Evolutionary conservation across 768 basidiomycete genomes (phyloP).

Genomic region (Rickenella mellea): DNA sequence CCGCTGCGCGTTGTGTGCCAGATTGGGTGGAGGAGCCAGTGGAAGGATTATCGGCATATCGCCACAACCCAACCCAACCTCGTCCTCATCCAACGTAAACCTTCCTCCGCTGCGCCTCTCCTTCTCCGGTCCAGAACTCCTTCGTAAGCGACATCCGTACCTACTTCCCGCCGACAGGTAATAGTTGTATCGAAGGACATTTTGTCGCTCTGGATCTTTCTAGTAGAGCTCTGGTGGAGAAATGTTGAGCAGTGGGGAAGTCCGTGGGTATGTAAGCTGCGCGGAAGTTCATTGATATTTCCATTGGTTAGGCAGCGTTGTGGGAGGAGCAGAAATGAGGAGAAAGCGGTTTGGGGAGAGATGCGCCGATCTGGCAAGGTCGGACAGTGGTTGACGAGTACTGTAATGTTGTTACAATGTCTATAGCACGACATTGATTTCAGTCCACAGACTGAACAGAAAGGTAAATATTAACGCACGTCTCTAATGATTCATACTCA

Average conservation of each 20-base stretch:
- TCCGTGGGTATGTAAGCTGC: slow-evolving; percentile 82
- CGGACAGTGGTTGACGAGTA: slow-evolving; percentile 65
- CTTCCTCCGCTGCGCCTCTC: slow-evolving; percentile 28
- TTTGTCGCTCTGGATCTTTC: slow-evolving; percentile 85
- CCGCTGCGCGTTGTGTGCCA: slow-evolving; percentile 32
- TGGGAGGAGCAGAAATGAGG: slow-evolving; percentile 21
- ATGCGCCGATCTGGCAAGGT: slow-evolving; percentile 48
- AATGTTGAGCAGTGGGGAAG: slow-evolving; percentile 57
- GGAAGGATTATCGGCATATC: slow-evolving; percentile 34
- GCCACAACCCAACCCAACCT: slow-evolving; percentile 86
- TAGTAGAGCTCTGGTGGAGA: slow-evolving; percentile 63
- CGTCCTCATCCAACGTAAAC: too few species aligned
- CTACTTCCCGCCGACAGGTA: slow-evolving; percentile 92
- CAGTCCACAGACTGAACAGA: background rate
- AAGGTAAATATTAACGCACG: slow-evolving; percentile 29
- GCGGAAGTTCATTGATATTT: slow-evolving; percentile 89
- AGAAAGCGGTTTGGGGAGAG: slow-evolving; percentile 38
- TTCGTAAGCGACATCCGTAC: slow-evolving; percentile 83
- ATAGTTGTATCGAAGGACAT: slow-evolving; percentile 83
- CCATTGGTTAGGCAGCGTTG: slow-evolving; percentile 30
- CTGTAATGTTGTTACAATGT: slow-evolving; percentile 64
- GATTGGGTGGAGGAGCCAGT: slow-evolving; percentile 2
- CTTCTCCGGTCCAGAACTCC: slow-evolving; percentile 42
- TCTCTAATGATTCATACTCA: slow-evolving; percentile 78
- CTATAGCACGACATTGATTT: slow-evolving; percentile 26